Evolutionary conservation across 2,329 filamentous ascomycete genomes (phyloP).

Genomic region (Colletotrichum liriopes): DNA sequence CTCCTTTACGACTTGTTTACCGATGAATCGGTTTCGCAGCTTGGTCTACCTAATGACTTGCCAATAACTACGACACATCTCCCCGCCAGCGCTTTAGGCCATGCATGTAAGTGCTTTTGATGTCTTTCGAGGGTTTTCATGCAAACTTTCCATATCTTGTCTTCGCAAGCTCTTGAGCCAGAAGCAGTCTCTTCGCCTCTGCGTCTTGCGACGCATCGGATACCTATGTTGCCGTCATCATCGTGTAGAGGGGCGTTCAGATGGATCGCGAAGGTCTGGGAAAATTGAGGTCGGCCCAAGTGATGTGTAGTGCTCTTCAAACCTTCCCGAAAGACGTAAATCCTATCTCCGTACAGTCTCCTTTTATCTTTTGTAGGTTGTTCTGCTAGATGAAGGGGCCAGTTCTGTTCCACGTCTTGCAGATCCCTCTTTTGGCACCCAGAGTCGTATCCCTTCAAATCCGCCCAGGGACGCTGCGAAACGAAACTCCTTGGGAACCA

Average conservation of each 20-base stretch:
- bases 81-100: background rate
- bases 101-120: background rate
- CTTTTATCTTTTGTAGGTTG: too few species aligned
- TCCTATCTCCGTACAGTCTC: too few species aligned
- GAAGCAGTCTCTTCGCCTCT: background rate
- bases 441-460: too few species aligned
- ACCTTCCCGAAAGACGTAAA: background rate
- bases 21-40: background rate
- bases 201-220: background rate
- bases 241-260: background rate
- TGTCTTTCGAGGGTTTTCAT: too few species aligned
- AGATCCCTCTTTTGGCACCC: too few species aligned
- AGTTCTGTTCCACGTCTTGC: too few species aligned
- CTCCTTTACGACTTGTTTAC: background rate
- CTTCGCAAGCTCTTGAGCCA: background rate
- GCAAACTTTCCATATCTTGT: background rate
- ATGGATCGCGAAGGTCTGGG: background rate
- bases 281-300: background rate
- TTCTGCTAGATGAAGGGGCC: too few species aligned
- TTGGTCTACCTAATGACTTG: background rate
- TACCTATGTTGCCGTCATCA: background rate
- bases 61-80: background rate
- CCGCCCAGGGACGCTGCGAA: too few species aligned
- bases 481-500: too few species aligned
- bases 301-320: background rate